Conservation (phyloP, 805 yeast genomes). For the Cyberlindnera mrakii region DNA sequence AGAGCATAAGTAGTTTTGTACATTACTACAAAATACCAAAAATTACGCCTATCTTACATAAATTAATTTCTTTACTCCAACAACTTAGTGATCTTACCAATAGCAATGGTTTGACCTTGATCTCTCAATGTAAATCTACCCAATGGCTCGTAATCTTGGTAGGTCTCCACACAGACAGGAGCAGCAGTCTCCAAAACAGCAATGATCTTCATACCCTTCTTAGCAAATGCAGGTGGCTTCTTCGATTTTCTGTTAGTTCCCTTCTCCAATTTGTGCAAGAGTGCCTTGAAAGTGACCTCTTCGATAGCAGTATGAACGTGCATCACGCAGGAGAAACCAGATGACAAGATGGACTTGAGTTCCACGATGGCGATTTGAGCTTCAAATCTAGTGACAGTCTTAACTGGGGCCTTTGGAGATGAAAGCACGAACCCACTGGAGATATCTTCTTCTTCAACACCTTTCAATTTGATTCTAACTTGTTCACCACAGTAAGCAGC, state of each 20-base stretch:
- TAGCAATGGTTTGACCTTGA: constrained; percentile 97
- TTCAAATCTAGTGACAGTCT: constrained; percentile 84
- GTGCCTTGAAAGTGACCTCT: constrained; percentile 76
- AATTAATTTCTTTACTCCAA: constrained; percentile 37
- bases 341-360: constrained; percentile 86
- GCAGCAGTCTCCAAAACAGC: constrained; percentile 81
- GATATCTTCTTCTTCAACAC: constrained; percentile 96
- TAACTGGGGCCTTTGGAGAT: constrained; percentile 80
- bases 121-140: constrained; percentile 98
- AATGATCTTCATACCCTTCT: constrained; percentile 97
- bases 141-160: constrained; percentile 86
- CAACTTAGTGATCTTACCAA: constrained; percentile 93
- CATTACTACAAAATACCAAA: not conserved
- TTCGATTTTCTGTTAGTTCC: constrained; percentile 95
- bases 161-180: constrained; percentile 92
- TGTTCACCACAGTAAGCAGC: constrained; percentile 95
- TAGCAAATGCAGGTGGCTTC: constrained; percentile 97
- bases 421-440: constrained; percentile 89
- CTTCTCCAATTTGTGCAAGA: constrained; percentile 90
- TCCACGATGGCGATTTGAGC: constrained; percentile 97
- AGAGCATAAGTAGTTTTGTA: not conserved
- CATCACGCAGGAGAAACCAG: constrained; percentile 98
- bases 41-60: not conserved
- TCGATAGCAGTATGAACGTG: constrained; percentile 98
- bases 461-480: constrained; percentile 86